Conservation (phyloP, 768 basidiomycete genomes). For the Kondoa malvinella region DNA sequence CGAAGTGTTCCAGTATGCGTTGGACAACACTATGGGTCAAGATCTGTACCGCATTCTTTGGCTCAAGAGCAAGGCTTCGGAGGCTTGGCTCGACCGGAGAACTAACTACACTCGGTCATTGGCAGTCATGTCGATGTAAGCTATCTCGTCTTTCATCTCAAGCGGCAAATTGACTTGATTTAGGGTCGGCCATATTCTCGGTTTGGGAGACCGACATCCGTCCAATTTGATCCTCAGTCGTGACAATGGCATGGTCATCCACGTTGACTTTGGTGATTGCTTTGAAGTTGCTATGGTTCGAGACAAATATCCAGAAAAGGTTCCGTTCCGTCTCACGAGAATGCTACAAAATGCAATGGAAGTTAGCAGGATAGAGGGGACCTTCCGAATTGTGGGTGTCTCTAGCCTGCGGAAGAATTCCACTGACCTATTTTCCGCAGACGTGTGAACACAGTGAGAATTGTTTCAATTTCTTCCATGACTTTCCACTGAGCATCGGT, state of each 20-base stretch:
- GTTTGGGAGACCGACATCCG: constrained; percentile 92
- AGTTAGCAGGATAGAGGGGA: constrained; percentile 95
- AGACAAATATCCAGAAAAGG: constrained; percentile 87
- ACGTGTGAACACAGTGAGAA: constrained; percentile 18
- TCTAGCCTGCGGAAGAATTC: constrained; percentile 47
- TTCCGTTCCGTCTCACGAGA: constrained; percentile 90
- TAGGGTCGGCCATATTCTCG: constrained; percentile 78
- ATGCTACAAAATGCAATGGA: constrained; percentile 99
- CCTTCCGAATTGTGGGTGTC: constrained; percentile 49
- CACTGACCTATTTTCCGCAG: constrained; percentile 21
- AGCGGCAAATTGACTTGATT: background rate
- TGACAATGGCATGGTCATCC: constrained; percentile 81
- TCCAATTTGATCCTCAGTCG: constrained; percentile 85
- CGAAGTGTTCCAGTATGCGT: constrained; percentile 95
- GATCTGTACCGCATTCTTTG: constrained; percentile 91
- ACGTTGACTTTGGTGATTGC: constrained; percentile 95
- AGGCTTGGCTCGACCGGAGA: constrained; percentile 92
- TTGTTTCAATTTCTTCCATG: background rate
- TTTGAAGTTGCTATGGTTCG: constrained; percentile 48
- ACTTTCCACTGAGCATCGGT: constrained; percentile 35
- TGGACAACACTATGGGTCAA: constrained; percentile 96
- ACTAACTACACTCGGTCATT: constrained; percentile 90
- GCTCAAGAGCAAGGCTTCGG: constrained; percentile 87
- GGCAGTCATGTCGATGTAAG: constrained; percentile 78
- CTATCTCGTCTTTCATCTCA: background rate